Percentiles rank a stretch among this genome's conserved stretches.
Conservation (phyloP, 306 rosid species). For the Rosa lucieae region DNA sequence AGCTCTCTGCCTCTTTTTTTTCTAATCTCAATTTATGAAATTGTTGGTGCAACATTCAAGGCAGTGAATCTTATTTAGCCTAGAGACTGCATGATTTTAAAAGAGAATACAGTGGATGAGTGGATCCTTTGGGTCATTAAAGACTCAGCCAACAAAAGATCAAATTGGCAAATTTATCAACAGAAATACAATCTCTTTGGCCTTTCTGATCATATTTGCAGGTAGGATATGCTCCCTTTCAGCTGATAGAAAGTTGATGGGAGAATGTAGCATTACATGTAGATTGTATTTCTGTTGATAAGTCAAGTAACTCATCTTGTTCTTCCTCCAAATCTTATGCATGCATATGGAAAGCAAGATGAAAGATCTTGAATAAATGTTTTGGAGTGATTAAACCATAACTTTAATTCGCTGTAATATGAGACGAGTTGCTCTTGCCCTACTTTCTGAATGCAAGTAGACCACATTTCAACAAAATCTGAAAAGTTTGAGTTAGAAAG, state of each 20-base stretch:
- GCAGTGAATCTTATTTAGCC: background rate
- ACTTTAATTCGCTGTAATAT: background rate
- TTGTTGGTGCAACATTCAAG: background rate
- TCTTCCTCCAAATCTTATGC: background rate
- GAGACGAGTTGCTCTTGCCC: background rate
- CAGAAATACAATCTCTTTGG: conserved; percentile 8
- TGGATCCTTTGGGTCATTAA: background rate
- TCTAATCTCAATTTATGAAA: background rate
- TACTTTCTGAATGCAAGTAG: background rate
- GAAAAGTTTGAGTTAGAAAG: background rate
- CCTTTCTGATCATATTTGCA: background rate
- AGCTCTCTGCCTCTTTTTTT: background rate
- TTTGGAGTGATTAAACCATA: background rate
- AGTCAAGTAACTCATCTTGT: background rate
- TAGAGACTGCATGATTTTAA: background rate
- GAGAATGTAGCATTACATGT: background rate
- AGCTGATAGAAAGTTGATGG: background rate
- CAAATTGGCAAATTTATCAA: background rate
- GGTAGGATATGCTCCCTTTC: background rate
- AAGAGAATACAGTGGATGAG: background rate
- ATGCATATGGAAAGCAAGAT: background rate
- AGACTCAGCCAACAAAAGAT: background rate
- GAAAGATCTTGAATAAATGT: background rate
- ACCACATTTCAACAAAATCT: background rate
- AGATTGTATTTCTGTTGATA: background rate